A percentile compares a stretch with the other conserved stretches of the same genome.
phyloP scores from a whole-genome alignment of 148 eudicot genomes.

The Dianthus caryophyllus region DNA sequence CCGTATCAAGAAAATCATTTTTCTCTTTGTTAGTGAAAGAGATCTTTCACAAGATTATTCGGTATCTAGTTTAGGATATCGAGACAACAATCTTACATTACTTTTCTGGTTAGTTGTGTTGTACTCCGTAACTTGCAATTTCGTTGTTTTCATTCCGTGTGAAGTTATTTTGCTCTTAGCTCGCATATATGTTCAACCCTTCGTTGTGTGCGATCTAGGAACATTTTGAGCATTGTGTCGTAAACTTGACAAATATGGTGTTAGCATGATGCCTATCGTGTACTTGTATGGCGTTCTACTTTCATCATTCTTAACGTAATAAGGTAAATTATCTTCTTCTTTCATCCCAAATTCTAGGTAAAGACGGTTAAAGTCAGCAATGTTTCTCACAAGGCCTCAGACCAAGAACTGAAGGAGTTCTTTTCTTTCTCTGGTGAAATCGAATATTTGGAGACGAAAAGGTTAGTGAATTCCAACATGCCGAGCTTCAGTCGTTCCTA shows the following conservation, averaged over 20 bases:
- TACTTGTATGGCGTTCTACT: neutral
- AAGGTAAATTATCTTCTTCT: neutral
- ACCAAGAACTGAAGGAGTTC: slow-evolving; percentile 74
- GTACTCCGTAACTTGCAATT: neutral
- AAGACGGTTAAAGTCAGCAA: slow-evolving; percentile 85
- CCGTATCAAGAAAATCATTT: too few relatives aligned
- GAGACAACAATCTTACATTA: too few relatives aligned
- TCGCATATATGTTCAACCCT: neutral
- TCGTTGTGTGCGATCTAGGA: neutral
- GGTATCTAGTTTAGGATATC: too few relatives aligned
- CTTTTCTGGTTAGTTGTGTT: neutral
- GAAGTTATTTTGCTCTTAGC: neutral
- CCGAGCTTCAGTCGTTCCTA: slow-evolving; percentile 9
- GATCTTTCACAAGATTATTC: too few relatives aligned
- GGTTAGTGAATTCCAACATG: slow-evolving; percentile 31
- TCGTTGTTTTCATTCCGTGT: neutral
- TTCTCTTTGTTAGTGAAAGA: too few relatives aligned
- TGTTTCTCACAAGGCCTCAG: slow-evolving; percentile 66
- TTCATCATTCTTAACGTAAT: neutral
- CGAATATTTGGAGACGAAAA: slow-evolving; percentile 66
- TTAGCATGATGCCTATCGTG: neutral
- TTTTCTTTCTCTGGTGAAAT: slow-evolving; percentile 95
- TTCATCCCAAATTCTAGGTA: slow-evolving; percentile 29
- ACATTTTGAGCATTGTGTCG: neutral
- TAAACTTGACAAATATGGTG: neutral